A percentile compares a stretch with the other conserved stretches of the same genome.
Conservation (phyloP, 768 basidiomycete genomes). For the Lactifluus echinatus region DNA sequence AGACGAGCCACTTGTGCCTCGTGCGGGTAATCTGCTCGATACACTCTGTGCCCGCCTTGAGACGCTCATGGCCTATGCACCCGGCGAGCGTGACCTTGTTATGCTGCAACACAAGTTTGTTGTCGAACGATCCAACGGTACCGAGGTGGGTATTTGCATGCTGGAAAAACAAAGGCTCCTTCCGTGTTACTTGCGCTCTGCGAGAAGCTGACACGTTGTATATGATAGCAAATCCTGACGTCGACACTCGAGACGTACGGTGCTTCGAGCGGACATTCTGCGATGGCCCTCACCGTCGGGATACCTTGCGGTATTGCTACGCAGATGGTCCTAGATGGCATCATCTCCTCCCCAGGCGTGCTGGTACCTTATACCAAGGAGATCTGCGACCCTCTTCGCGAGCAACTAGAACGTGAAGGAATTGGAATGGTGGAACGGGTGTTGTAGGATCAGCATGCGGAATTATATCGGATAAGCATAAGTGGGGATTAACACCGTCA, state of each 20-base stretch:
- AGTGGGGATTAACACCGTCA: background rate
- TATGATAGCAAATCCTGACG: conserved; percentile 65
- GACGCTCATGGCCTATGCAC: conserved; percentile 83
- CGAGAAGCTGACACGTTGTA: background rate
- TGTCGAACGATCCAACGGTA: conserved; percentile 82
- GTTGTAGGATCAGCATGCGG: conserved; percentile 32
- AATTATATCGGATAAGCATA: background rate
- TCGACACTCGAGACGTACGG: conserved; percentile 91
- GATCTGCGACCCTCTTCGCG: conserved; percentile 68
- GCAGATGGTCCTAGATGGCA: conserved; percentile 85
- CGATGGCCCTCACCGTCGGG: conserved; percentile 90
- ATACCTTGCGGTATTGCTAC: conserved; percentile 91
- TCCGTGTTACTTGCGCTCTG: background rate
- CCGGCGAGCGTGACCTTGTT: conserved; percentile 89
- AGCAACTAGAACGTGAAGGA: conserved; percentile 63
- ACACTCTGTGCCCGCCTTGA: conserved; percentile 90
- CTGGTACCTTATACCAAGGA: conserved; percentile 82
- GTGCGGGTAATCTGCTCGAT: conserved; percentile 76
- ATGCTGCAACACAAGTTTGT: conserved; percentile 99
- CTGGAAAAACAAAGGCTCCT: background rate
- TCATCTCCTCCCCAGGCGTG: conserved; percentile 68
- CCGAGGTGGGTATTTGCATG: conserved; percentile 35
- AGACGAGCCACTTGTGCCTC: conserved; percentile 45
- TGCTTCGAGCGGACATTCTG: conserved; percentile 65
- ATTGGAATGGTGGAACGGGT: conserved; percentile 63